Percentiles rank a stretch among this genome's conserved stretches.
Conservation (phyloP, 192 early-diverging fungal genomes). For the Coemansia sp. region DNA sequence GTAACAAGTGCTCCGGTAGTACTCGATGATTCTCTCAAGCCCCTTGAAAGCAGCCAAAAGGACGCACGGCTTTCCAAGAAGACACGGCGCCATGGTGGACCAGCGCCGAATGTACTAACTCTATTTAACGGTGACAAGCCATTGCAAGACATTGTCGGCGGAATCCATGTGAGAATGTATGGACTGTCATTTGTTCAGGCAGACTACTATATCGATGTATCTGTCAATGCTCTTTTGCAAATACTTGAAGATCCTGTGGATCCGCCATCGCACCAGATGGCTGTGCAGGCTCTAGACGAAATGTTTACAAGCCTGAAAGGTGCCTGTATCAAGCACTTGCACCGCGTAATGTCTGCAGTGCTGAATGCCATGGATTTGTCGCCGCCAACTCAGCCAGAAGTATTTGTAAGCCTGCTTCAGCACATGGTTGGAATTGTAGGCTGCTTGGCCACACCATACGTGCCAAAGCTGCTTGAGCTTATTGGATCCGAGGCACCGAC, state of each 20-base stretch:
- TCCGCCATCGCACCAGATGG: slow-evolving; percentile 75
- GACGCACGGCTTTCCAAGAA: not conserved
- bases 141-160: slow-evolving; percentile 18
- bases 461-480: slow-evolving; percentile 76
- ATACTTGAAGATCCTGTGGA: slow-evolving; percentile 82
- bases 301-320: slow-evolving; percentile 79
- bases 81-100: not conserved
- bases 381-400: slow-evolving; percentile 71
- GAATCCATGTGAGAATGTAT: slow-evolving; percentile 18
- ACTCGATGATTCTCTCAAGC: not conserved
- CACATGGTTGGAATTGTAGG: slow-evolving; percentile 82
- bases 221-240: slow-evolving; percentile 82
- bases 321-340: slow-evolving; percentile 13
- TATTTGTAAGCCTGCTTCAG: slow-evolving; percentile 84
- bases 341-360: slow-evolving; percentile 75
- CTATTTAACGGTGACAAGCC: slow-evolving; percentile 25
- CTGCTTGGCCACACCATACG: slow-evolving; percentile 86
- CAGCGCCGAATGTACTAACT: slow-evolving; percentile 25
- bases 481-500: slow-evolving; percentile 74
- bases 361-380: slow-evolving; percentile 80
- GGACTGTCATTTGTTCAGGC: slow-evolving; percentile 48
- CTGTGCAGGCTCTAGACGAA: slow-evolving; percentile 86
- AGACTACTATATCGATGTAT: slow-evolving; percentile 89
- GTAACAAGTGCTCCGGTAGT: not conserved
- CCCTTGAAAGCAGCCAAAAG: not conserved